A percentile compares a stretch with the other conserved stretches of the same genome.
Conservation (phyloP, 164 flowering plant genomes). For the Brasenia schreberi region DNA sequence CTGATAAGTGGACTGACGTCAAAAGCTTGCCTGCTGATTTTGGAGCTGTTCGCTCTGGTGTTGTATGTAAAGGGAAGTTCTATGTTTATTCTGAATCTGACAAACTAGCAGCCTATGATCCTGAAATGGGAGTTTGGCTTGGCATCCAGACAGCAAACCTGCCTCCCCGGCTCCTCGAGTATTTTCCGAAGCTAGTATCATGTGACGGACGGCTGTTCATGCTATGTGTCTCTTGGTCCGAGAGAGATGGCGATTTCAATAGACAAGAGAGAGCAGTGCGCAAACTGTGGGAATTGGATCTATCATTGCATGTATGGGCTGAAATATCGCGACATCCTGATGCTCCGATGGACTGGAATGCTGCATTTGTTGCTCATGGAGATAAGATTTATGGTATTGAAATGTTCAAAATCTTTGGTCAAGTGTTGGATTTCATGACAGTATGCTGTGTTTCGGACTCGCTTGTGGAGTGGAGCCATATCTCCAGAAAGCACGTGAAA, state of each 20-base stretch:
- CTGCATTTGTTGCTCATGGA: conserved; percentile 65
- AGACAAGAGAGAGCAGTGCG: conserved; percentile 81
- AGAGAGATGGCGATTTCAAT: conserved; percentile 65
- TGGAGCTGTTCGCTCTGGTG: conserved; percentile 73
- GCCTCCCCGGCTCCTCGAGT: conserved; percentile 79
- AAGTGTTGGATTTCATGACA: conserved; percentile 77
- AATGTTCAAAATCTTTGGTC: conserved; percentile 97
- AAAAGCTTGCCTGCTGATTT: conserved; percentile 62
- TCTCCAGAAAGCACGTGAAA: conserved; percentile 65
- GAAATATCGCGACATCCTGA: conserved; percentile 88
- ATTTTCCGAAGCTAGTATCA: conserved; percentile 68
- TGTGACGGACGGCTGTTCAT: conserved; percentile 51
- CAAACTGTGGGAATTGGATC: conserved; percentile 89
- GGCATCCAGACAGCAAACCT: conserved; percentile 50
- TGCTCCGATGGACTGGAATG: conserved; percentile 99
- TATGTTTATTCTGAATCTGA: conserved; percentile 80
- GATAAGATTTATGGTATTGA: conserved; percentile 71
- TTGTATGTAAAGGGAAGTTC: conserved; percentile 53
- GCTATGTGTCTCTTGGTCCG: conserved; percentile 99
- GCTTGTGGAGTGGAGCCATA: conserved; percentile 50
- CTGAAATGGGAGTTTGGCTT: conserved; percentile 74
- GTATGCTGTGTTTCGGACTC: conserved; percentile 41
- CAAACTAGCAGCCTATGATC: conserved; percentile 69
- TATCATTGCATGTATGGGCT: conserved; percentile 42
- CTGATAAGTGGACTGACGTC: conserved; percentile 81